Evolutionary conservation across 2,329 filamentous ascomycete genomes (phyloP).

Genomic region (Penicillium sp.): DNA sequence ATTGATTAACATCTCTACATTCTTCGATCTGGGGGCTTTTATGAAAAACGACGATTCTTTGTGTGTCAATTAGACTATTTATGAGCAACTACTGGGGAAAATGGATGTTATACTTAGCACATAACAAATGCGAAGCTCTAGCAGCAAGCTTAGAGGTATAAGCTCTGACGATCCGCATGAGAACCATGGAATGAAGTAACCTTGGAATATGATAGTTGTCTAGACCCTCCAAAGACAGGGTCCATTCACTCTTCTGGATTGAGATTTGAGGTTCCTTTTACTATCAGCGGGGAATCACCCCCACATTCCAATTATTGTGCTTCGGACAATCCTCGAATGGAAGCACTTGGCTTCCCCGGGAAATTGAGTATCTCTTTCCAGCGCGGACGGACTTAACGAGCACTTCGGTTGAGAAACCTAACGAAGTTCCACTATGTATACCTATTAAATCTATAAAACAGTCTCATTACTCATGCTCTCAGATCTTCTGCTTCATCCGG

Average conservation of each 20-base stretch:
- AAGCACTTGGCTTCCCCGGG: background rate
- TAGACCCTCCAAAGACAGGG: slow-evolving; percentile 5
- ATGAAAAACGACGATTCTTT: background rate
- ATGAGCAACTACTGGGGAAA: background rate
- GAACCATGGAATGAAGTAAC: background rate
- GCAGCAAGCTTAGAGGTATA: background rate
- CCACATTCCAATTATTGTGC: background rate
- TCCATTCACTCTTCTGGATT: background rate
- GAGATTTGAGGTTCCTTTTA: background rate
- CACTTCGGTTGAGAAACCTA: too few species aligned
- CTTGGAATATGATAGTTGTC: slow-evolving; percentile 1
- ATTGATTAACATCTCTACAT: background rate
- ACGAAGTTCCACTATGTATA: too few species aligned
- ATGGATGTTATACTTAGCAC: background rate
- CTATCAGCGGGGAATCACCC: background rate
- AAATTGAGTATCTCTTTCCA: background rate
- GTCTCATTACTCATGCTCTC: background rate
- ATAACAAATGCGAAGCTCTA: background rate
- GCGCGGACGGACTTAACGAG: too few species aligned
- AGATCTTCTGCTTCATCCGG: background rate
- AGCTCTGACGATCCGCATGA: background rate
- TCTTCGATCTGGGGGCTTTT: background rate
- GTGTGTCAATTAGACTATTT: background rate
- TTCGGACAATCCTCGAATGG: background rate
- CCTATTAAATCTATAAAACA: background rate